Evolutionary conservation across 495 filamentous ascomycete genomes (phyloP).

Genomic region (Parathielavia hyrcaniae): DNA sequence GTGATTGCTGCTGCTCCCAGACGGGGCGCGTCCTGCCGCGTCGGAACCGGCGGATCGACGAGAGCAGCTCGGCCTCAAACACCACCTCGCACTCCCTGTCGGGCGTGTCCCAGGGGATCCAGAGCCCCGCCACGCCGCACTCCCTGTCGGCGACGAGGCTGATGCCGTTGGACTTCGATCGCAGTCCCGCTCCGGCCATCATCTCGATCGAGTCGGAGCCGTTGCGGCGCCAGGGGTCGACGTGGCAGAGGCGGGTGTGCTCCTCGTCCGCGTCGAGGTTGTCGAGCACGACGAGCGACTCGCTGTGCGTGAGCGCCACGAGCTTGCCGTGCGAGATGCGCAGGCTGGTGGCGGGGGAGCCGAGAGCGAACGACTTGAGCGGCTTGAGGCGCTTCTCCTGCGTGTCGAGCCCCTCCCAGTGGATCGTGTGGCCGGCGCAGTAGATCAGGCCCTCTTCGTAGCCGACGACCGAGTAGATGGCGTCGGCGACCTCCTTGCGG

Average conservation of each 20-base stretch:
- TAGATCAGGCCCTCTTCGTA: constrained; percentile 43
- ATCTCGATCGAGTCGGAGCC: constrained; percentile 38
- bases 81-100: constrained; percentile 41
- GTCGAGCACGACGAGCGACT: constrained; percentile 46
- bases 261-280: constrained; percentile 10
- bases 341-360: constrained; percentile 41
- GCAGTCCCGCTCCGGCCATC: constrained; percentile 23
- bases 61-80: constrained; percentile 46
- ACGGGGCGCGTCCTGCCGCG: constrained; percentile 40
- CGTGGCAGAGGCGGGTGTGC: constrained; percentile 21
- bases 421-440: constrained; percentile 37
- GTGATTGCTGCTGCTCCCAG: constrained; percentile 31
- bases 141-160: constrained; percentile 43
- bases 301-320: constrained; percentile 37
- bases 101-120: constrained; percentile 38
- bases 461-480: constrained; percentile 40
- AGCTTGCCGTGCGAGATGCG: constrained; percentile 37
- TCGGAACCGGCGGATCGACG: constrained; percentile 46
- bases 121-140: constrained; percentile 47
- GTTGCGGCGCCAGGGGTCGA: constrained; percentile 35
- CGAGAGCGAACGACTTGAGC: constrained; percentile 34
- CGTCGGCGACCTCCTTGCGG: constrained; percentile 33
- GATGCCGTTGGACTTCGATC: constrained; percentile 27
- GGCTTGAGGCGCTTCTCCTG: constrained; percentile 40
- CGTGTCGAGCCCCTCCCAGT: constrained; percentile 44